phyloP scores from a whole-genome alignment of 768 basidiomycete species.

The Phylloporus sp. region DNA sequence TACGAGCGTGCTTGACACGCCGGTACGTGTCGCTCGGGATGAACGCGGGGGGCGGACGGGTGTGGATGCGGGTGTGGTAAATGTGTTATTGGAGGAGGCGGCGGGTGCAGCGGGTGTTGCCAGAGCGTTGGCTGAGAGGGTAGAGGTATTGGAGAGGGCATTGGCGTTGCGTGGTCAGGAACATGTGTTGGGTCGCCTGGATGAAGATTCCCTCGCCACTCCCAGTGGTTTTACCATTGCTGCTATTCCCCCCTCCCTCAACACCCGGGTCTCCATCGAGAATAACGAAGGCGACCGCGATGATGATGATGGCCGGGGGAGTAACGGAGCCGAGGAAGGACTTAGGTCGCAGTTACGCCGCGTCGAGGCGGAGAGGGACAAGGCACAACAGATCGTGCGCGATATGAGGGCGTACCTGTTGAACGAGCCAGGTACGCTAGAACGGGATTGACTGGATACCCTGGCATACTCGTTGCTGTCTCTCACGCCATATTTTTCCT shows the following conservation, averaged over 20 bases:
- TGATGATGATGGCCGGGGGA: too few species aligned
- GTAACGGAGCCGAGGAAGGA: conserved; percentile 1
- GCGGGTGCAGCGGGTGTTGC: conserved; percentile 14
- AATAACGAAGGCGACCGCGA: not conserved
- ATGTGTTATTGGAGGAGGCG: conserved; percentile 16
- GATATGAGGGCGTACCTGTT: conserved; percentile 18
- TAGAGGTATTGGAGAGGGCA: conserved; percentile 20
- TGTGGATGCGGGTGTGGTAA: conserved; percentile 9
- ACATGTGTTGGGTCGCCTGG: too few species aligned
- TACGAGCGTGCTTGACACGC: conserved; percentile 7
- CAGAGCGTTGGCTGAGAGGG: conserved; percentile 21
- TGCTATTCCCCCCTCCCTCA: too few species aligned
- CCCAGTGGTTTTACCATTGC: too few species aligned
- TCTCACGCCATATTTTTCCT: too few species aligned
- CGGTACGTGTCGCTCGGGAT: conserved; percentile 1
- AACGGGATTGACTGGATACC: not conserved
- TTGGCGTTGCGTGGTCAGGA: conserved; percentile 5
- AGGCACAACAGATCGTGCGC: conserved; percentile 10
- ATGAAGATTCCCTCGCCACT: too few species aligned
- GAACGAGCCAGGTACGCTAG: conserved; percentile 1
- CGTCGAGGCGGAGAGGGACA: conserved; percentile 21
- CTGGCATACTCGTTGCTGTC: not conserved
- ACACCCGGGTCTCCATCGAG: too few species aligned
- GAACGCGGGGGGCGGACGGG: conserved; percentile 1
- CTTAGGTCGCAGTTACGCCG: conserved; percentile 11